A percentile compares a stretch with the other conserved stretches of the same genome.
These are phyloP conservation scores for Talaromyces rugulosus DNA, from an alignment of 2,329 filamentous ascomycete genomes.

Conservation along the genomic window DNA sequence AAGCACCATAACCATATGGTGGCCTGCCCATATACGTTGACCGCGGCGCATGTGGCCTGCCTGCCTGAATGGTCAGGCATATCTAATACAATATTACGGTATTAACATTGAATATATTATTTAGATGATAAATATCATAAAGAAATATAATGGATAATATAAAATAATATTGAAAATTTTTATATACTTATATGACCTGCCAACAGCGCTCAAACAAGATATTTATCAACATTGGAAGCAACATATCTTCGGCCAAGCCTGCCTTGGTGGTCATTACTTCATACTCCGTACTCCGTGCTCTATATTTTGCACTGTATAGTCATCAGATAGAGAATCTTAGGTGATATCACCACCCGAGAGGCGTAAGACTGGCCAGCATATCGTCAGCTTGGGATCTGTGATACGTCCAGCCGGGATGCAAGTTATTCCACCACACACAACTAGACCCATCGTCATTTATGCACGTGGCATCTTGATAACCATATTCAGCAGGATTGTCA, in stretches of 20 bases:
- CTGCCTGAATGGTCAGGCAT: too few relatives aligned
- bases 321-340: neutral
- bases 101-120: too few relatives aligned
- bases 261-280: neutral
- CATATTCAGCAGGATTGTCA: slow-evolving; percentile 11
- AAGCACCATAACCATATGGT: too few relatives aligned
- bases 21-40: too few relatives aligned
- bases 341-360: slow-evolving; percentile 9
- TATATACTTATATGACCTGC: too few relatives aligned
- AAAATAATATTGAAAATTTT: too few relatives aligned
- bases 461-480: slow-evolving; percentile 11
- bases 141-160: too few relatives aligned
- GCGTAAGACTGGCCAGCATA: slow-evolving; percentile 9
- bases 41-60: too few relatives aligned
- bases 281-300: neutral
- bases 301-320: neutral
- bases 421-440: slow-evolving; percentile 15
- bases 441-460: slow-evolving; percentile 10
- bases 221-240: too few relatives aligned
- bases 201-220: too few relatives aligned
- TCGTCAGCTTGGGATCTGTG: slow-evolving; percentile 11
- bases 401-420: slow-evolving; percentile 13
- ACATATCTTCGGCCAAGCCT: neutral
- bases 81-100: too few relatives aligned
- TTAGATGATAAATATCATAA: too few relatives aligned